Conservation (phyloP, 371 early-diverging fungal genomes). For the Syncephalis plumigaleata region DNA sequence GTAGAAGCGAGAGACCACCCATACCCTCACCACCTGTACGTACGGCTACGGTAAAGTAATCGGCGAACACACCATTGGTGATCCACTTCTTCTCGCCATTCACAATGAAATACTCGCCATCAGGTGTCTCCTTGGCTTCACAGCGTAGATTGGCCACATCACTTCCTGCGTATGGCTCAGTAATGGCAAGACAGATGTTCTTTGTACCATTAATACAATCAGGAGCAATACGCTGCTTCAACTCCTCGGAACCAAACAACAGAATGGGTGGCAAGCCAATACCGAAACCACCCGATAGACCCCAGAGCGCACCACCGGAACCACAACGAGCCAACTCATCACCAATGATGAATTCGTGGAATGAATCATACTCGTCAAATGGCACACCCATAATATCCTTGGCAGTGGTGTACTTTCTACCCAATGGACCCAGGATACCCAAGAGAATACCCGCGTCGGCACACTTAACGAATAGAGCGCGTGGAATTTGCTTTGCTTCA, state of each 20-base stretch:
- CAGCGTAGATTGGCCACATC: constrained; percentile 68
- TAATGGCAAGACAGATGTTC: constrained; percentile 57
- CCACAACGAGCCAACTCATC: constrained; percentile 75
- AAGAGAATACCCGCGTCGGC: constrained; percentile 57
- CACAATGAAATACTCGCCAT: constrained; percentile 55
- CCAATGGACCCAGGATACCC: constrained; percentile 30
- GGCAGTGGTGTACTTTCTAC: constrained; percentile 11
- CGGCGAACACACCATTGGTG: constrained; percentile 78
- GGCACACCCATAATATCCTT: constrained; percentile 16
- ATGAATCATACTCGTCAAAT: constrained; percentile 44
- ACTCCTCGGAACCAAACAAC: constrained; percentile 45
- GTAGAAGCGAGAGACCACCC: constrained; percentile 57
- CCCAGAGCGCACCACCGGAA: constrained; percentile 75
- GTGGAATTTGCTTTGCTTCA: constrained; percentile 59
- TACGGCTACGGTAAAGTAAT: constrained; percentile 46
- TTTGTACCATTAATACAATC: constrained; percentile 54
- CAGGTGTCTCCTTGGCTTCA: constrained; percentile 51
- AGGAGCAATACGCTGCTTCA: constrained; percentile 49
- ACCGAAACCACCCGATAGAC: constrained; percentile 49
- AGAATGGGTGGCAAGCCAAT: constrained; percentile 65
- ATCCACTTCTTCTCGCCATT: constrained; percentile 83
- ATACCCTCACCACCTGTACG: constrained; percentile 71
- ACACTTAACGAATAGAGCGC: constrained; percentile 40
- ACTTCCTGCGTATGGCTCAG: constrained; percentile 51
- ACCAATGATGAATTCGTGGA: constrained; percentile 55